phyloP scores from a whole-genome alignment of 2,329 filamentous ascomycete genomes.

The Huntiella decipiens region DNA sequence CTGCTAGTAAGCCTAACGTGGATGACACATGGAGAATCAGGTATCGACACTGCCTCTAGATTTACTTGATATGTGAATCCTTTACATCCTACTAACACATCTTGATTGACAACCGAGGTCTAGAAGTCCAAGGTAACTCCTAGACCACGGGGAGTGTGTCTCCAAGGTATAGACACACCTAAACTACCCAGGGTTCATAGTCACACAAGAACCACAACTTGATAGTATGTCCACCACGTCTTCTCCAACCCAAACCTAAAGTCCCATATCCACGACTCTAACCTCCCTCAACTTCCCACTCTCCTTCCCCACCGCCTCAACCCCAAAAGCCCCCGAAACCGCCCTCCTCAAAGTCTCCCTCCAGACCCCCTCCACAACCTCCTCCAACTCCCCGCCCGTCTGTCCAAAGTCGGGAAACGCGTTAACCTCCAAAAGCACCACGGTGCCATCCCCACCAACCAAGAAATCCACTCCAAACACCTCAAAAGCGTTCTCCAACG shows the following conservation, averaged over 20 bases:
- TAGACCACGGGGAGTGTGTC: too few species aligned
- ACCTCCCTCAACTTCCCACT: constrained; percentile 30
- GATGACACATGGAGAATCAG: too few species aligned
- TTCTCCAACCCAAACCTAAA: background rate
- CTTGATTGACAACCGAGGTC: too few species aligned
- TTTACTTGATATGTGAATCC: too few species aligned
- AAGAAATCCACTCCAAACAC: constrained; percentile 83
- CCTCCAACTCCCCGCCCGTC: constrained; percentile 56
- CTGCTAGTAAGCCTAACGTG: too few species aligned
- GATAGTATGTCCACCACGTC: too few species aligned
- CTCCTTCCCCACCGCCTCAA: constrained; percentile 14
- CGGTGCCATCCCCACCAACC: constrained; percentile 43
- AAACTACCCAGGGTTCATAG: too few species aligned
- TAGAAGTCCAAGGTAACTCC: too few species aligned
- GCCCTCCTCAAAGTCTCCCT: constrained; percentile 49
- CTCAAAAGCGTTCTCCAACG: constrained; percentile 75
- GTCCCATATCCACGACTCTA: constrained; percentile 28
- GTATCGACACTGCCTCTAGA: too few species aligned
- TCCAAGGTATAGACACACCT: too few species aligned
- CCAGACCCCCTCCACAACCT: constrained; percentile 59
- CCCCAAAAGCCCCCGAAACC: constrained; percentile 47
- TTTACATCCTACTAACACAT: too few species aligned
- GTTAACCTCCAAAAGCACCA: constrained; percentile 80
- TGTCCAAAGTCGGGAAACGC: constrained; percentile 92
- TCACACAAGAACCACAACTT: too few species aligned